phyloP scores from a whole-genome alignment of 108 stramenopile species.

The Cyclotella baltica region DNA sequence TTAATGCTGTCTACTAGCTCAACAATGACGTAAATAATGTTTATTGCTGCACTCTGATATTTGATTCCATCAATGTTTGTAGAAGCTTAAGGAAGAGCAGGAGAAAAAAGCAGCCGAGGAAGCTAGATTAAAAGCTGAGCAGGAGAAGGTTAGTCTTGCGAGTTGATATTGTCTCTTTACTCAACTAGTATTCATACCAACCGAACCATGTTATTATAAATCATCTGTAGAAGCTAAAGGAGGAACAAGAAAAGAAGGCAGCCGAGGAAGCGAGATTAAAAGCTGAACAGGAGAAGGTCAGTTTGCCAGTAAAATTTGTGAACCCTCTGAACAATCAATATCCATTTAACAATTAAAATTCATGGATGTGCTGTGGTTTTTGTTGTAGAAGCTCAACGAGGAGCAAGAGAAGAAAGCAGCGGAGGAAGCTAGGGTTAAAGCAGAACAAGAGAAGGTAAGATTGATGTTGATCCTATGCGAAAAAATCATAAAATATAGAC shows the following conservation, averaged over 20 bases:
- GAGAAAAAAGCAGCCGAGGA: slow-evolving; percentile 5
- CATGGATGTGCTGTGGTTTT: too few species aligned
- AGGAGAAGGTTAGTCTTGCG: slow-evolving; percentile 3
- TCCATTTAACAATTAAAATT: neutral
- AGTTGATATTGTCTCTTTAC: neutral
- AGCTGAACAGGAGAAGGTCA: slow-evolving; percentile 12
- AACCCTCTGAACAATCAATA: neutral
- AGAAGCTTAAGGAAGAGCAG: neutral
- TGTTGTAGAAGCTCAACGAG: neutral
- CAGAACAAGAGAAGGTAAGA: slow-evolving; percentile 12
- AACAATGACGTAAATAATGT: neutral
- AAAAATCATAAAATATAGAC: too few species aligned
- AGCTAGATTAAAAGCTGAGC: slow-evolving; percentile 4
- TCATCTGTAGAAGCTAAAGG: neutral
- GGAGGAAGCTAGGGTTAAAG: slow-evolving; percentile 1
- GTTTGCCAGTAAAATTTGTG: neutral
- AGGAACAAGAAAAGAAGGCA: neutral
- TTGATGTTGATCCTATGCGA: neutral
- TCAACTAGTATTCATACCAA: neutral
- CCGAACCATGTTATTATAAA: too few species aligned
- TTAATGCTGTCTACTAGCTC: neutral
- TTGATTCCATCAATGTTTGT: neutral
- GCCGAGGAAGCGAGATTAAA: slow-evolving; percentile 2
- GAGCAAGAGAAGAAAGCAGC: neutral
- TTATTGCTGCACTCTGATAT: too few species aligned